phyloP scores from a whole-genome alignment of 768 basidiomycete species.

The Kwoniella dendrophila region DNA sequence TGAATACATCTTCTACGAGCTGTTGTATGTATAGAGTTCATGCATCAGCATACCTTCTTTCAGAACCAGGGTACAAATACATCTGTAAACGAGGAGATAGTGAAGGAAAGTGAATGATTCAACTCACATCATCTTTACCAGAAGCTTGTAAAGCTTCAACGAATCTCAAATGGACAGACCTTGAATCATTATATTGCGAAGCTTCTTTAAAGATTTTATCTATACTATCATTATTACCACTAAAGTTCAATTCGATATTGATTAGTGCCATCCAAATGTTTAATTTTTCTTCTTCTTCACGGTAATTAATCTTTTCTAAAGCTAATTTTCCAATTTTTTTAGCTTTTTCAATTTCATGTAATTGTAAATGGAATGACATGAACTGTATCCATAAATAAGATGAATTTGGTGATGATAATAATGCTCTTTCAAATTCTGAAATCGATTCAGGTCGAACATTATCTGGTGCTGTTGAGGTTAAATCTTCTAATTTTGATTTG shows the following conservation, averaged over 20 bases:
- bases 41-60: neutral
- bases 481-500: slow-evolving; percentile 57
- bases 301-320: slow-evolving; percentile 82
- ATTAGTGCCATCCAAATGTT: slow-evolving; percentile 97
- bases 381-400: slow-evolving; percentile 99
- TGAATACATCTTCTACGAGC: slow-evolving; percentile 92
- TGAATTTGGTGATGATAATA: slow-evolving; percentile 92
- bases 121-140: slow-evolving; percentile 72
- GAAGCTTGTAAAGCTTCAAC: slow-evolving; percentile 82
- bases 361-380: slow-evolving; percentile 96
- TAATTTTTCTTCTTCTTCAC: slow-evolving; percentile 92
- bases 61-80: too few relatives aligned
- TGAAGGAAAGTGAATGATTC: neutral
- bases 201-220: slow-evolving; percentile 89
- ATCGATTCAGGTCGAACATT: slow-evolving; percentile 86
- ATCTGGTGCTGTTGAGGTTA: slow-evolving; percentile 81
- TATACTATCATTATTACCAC: slow-evolving; percentile 78
- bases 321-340: slow-evolving; percentile 82
- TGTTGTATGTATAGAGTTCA: slow-evolving; percentile 55
- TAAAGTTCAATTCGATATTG: slow-evolving; percentile 90
- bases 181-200: slow-evolving; percentile 83
- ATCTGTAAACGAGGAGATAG: too few relatives aligned
- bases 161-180: slow-evolving; percentile 81
- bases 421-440: slow-evolving; percentile 88
- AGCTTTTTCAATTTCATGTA: slow-evolving; percentile 96